A percentile compares a stretch with the other conserved stretches of the same genome.
phyloP scores from a whole-genome alignment of 1,284 basidiomycete genomes.

The Fomitopsis pinicola region DNA sequence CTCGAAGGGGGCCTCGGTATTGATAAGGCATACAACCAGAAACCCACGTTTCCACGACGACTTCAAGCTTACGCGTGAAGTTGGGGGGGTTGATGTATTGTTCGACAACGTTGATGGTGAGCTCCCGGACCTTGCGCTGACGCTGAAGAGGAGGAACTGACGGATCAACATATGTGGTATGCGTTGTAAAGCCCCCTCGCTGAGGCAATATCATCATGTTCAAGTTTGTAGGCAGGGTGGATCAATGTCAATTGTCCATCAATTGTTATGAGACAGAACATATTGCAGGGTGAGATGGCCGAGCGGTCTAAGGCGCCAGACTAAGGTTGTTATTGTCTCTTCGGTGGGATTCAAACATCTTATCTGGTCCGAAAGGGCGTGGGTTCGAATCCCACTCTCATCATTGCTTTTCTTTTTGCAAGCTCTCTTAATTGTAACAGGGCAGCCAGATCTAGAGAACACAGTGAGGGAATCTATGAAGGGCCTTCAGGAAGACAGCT shows the following conservation, averaged over 20 bases:
- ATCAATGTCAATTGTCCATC: too few species aligned
- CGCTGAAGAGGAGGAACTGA: slow-evolving; percentile 11
- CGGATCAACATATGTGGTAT: too few species aligned
- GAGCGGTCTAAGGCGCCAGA: slow-evolving; percentile 86
- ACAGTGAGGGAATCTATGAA: neutral
- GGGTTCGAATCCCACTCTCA: slow-evolving; percentile 38
- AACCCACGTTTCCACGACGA: slow-evolving; percentile 62
- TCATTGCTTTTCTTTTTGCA: neutral
- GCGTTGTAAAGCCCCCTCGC: too few species aligned
- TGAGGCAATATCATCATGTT: too few species aligned
- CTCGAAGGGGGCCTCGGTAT: slow-evolving; percentile 78
- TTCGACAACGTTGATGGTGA: slow-evolving; percentile 90
- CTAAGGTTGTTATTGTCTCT: slow-evolving; percentile 41
- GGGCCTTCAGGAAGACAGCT: too few species aligned
- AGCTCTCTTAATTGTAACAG: neutral
- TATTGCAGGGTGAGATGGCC: slow-evolving; percentile 55
- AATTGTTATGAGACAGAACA: too few species aligned
- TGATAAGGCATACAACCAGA: slow-evolving; percentile 83
- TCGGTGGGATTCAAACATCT: neutral
- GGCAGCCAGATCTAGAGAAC: neutral
- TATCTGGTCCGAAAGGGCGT: slow-evolving; percentile 19
- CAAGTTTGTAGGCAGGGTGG: too few species aligned
- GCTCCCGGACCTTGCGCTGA: slow-evolving; percentile 73
- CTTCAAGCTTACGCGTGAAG: slow-evolving; percentile 40
- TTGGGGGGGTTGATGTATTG: slow-evolving; percentile 71